Percentiles rank a stretch among this genome's conserved stretches.
phyloP scores from a whole-genome alignment of 2,329 filamentous ascomycete genomes.

The Claviceps sp. region DNA sequence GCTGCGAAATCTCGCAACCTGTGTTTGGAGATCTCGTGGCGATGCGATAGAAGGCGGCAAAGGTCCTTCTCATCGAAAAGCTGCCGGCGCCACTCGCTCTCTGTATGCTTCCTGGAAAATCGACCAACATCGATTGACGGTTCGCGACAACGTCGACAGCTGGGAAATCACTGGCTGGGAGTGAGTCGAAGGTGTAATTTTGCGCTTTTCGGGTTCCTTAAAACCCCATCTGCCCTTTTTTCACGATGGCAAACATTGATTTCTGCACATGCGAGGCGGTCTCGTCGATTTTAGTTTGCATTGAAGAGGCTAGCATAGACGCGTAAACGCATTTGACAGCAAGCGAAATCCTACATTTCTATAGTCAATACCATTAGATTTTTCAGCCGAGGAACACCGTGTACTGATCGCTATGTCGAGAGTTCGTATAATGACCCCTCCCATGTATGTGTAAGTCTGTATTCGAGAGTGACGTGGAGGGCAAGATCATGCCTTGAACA shows the following conservation, averaged over 20 bases:
- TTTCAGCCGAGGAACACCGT: not conserved
- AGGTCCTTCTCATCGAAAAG: slow-evolving; percentile 49
- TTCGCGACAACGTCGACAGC: slow-evolving; percentile 48
- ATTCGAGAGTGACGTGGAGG: not conserved
- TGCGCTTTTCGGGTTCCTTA: not conserved
- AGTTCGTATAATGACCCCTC: not conserved
- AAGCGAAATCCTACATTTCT: slow-evolving; percentile 1
- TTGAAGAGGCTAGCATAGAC: not conserved
- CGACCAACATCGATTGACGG: slow-evolving; percentile 53
- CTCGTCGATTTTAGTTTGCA: not conserved
- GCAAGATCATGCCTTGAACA: not conserved
- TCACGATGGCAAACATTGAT: not conserved
- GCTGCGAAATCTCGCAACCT: slow-evolving; percentile 71
- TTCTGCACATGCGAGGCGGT: not conserved
- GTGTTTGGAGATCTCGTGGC: slow-evolving; percentile 47
- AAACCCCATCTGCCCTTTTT: not conserved
- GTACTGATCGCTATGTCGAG: not conserved
- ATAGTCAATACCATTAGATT: slow-evolving; percentile 1
- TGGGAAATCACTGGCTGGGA: slow-evolving; percentile 53
- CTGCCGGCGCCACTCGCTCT: slow-evolving; percentile 48
- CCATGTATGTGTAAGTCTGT: not conserved
- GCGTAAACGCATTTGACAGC: not conserved
- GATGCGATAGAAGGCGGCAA: slow-evolving; percentile 46
- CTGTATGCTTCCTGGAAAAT: slow-evolving; percentile 56
- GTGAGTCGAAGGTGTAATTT: not conserved